Percentiles rank a stretch among this genome's conserved stretches.
Conservation (phyloP, 31 red algal genomes). For the Bonnemaisonia californica region DNA sequence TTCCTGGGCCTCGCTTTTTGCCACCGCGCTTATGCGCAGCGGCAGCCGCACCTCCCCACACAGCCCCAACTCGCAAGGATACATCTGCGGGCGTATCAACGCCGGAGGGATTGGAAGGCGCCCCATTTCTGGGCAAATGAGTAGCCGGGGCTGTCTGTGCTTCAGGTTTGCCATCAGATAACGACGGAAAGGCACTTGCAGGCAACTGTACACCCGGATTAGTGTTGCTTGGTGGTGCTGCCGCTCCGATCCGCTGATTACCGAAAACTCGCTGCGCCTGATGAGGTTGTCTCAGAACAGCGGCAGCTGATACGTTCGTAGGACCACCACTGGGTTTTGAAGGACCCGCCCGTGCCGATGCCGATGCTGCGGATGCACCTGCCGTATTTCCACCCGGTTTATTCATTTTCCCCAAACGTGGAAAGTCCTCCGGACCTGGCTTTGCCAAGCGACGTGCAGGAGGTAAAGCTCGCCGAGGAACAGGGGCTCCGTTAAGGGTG, state of each 20-base stretch:
- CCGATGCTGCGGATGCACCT: conserved; percentile 7
- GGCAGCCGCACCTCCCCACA: conserved; percentile 63
- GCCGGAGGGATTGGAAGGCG: not conserved
- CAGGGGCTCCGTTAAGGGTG: conserved; percentile 41
- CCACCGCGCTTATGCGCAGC: conserved; percentile 30
- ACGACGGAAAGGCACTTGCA: conserved; percentile 19
- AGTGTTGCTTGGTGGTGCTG: not conserved
- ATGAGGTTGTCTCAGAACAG: not conserved
- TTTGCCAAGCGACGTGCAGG: conserved; percentile 35
- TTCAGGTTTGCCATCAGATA: not conserved
- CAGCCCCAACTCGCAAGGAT: conserved; percentile 63
- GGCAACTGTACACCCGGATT: not conserved
- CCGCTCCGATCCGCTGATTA: not conserved
- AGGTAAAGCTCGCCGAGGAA: conserved; percentile 28
- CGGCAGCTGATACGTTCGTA: conserved; percentile 1
- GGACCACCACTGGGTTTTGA: not conserved
- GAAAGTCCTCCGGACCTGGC: conserved; percentile 66
- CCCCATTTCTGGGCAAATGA: conserved; percentile 11
- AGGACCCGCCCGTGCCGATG: not conserved
- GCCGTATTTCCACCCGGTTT: not conserved
- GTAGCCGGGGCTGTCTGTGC: not conserved
- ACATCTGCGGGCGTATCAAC: conserved; percentile 46
- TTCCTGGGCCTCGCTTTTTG: conserved; percentile 55
- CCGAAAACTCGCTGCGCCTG: not conserved
- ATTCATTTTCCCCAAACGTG: conserved; percentile 50